Evolutionary conservation across 106 monocot genomes (phyloP).

Genomic region (Phalaenopsis aphrodite): DNA sequence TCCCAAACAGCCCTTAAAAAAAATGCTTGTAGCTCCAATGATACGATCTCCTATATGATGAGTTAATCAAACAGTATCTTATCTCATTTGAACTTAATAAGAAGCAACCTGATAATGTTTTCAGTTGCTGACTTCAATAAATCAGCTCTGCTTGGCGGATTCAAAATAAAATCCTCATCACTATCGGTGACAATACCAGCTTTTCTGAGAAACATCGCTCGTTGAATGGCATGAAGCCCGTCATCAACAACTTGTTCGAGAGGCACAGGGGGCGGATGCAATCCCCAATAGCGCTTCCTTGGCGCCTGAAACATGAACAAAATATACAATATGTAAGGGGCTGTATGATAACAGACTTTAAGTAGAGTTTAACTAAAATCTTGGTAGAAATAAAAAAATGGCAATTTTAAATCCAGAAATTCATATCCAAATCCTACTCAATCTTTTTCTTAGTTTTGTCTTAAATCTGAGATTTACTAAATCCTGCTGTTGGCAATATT

Average conservation of each 20-base stretch:
- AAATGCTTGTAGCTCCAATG: background rate
- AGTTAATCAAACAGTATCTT: background rate
- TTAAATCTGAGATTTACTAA: too few species aligned
- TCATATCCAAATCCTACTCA: too few species aligned
- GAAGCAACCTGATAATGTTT: constrained; percentile 61
- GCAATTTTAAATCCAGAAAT: too few species aligned
- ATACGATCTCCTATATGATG: constrained; percentile 2
- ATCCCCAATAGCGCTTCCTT: constrained; percentile 92
- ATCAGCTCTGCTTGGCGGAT: constrained; percentile 76
- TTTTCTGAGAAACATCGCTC: constrained; percentile 69
- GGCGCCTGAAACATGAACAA: constrained; percentile 51
- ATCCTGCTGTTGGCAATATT: too few species aligned
- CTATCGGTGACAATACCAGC: constrained; percentile 75
- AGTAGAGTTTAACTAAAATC: too few species aligned
- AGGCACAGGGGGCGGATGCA: constrained; percentile 92
- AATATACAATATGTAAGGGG: background rate
- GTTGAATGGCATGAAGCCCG: constrained; percentile 65
- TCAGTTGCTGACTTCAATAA: constrained; percentile 70
- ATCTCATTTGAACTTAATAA: constrained; percentile 5
- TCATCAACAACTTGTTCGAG: constrained; percentile 92
- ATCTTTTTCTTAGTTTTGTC: too few species aligned
- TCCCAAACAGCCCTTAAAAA: background rate
- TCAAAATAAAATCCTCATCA: constrained; percentile 79
- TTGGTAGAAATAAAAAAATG: too few species aligned
- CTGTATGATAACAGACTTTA: too few species aligned